Base-by-base conservation (phyloP, 139 green algal genomes). In the Raphidocelis subcapitata region DNA sequence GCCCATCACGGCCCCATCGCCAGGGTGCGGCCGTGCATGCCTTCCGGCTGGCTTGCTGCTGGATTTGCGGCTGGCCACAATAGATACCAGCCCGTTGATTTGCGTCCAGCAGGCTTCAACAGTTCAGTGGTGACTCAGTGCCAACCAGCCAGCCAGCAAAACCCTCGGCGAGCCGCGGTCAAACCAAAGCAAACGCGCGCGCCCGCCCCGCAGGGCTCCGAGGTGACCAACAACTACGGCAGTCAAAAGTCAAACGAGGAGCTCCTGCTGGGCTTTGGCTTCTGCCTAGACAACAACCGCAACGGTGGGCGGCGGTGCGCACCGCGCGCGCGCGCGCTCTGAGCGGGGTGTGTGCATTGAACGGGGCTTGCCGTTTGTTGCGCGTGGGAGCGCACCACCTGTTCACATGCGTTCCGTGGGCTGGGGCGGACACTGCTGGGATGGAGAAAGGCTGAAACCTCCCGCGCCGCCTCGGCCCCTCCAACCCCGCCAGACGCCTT, bases 191-290 rank as follows among this genome's bases (percentile, higher is more conserved):
- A 37, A 69, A 41, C 59, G 15, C 14, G 49, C 10, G 28, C n/a
- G 1, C 33, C 32, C 51, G 24, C 14, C 35, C 4, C 64, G 26
- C 63, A 78, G 68, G 81, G 76, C 46, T 10, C 3, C 0, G 24
- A 56, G 20, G 32, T 86, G 57, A 75, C 67, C 41, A 81, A 65
- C 60, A 86, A 86, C 52, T 86, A 86, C 44, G 73, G 76, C 8
- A 74, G 18, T 29, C 65, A 60, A 32, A 86, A 86, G 74, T 77
- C 76, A 18, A 83, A 83, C 36, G 76, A 86, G 59, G 81, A 86
- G 76, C 65, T 86, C 23, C 60, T 86, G 20, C 20, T 81, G n/a
- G 76, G 73, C 1, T 86, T 80, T 56, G 81, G 81, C 26, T 86
- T 86, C 57, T 65, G 67, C 2, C 41, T 86, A 28, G 14, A 62